phyloP scores from a whole-genome alignment of 2,329 filamentous ascomycete genomes.

The Aureobasidium melanogenum region DNA sequence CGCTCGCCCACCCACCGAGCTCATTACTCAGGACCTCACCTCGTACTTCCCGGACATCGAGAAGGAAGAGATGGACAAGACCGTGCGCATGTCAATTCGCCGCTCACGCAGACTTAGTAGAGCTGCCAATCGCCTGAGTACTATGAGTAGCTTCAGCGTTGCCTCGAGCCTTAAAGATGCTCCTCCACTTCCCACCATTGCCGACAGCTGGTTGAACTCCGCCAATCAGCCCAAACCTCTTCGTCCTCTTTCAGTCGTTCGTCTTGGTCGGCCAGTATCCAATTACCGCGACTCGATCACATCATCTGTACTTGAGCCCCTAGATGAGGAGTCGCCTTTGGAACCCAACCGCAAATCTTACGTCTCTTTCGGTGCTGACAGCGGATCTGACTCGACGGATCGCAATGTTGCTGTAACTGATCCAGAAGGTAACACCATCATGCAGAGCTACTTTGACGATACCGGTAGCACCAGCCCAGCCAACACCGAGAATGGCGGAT shows the following conservation, averaged over 20 bases:
- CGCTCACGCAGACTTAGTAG: conserved; percentile 85
- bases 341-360: conserved; percentile 93
- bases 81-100: conserved; percentile 83
- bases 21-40: conserved; percentile 91
- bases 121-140: conserved; percentile 85
- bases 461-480: conserved; percentile 58
- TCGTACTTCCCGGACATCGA: conserved; percentile 97
- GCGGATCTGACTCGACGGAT: conserved; percentile 51
- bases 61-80: conserved; percentile 89
- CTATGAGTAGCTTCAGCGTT: conserved; percentile 86
- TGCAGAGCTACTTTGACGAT: conserved; percentile 80
- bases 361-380: conserved; percentile 72
- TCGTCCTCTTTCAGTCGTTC: conserved; percentile 52
- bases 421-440: conserved; percentile 59
- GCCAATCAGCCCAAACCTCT: conserved; percentile 38
- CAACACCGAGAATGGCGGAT: conserved; percentile 50
- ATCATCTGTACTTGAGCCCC: conserved; percentile 78
- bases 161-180: conserved; percentile 88
- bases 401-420: conserved; percentile 70
- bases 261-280: conserved; percentile 47
- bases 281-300: conserved; percentile 79
- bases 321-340: conserved; percentile 80
- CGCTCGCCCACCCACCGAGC: conserved; percentile 84
- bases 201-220: conserved; percentile 76
- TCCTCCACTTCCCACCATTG: conserved; percentile 89